Percentiles rank a stretch among this genome's conserved stretches.
Evolutionary conservation across 441 rosid species (phyloP).

Genomic region (Kokia cookei): DNA sequence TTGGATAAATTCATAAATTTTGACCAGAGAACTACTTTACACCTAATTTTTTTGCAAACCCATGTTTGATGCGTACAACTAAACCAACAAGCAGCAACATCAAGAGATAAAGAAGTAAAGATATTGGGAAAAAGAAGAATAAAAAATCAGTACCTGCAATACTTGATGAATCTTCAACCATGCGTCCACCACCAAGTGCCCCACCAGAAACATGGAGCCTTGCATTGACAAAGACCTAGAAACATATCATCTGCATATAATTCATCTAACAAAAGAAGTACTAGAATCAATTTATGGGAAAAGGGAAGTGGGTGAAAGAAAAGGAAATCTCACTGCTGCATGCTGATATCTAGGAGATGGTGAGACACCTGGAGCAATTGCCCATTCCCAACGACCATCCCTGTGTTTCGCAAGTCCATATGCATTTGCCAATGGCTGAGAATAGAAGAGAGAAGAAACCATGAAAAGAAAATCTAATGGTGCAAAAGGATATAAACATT

Average conservation of each 20-base stretch:
- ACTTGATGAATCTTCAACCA: conserved; percentile 99
- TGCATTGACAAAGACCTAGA: conserved; percentile 94
- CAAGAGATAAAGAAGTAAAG: conserved; percentile 4
- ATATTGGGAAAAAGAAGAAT: neutral
- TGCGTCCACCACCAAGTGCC: conserved; percentile 99
- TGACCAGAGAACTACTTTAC: neutral
- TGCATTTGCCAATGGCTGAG: conserved; percentile 90
- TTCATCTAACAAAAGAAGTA: neutral
- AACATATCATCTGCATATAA: conserved; percentile 5
- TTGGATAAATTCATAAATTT: neutral
- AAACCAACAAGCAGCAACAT: neutral
- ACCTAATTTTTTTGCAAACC: neutral
- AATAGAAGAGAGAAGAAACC: conserved; percentile 11
- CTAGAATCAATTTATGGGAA: conserved; percentile 2
- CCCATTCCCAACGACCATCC: conserved; percentile 99
- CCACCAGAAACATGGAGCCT: conserved; percentile 99
- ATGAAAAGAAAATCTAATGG: neutral
- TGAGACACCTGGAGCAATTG: conserved; percentile 98
- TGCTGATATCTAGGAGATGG: conserved; percentile 99
- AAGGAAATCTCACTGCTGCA: conserved; percentile 75
- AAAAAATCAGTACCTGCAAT: conserved; percentile 59
- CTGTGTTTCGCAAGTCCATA: conserved; percentile 99
- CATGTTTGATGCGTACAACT: neutral
- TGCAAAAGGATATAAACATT: neutral
- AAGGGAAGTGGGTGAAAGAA: neutral